A percentile compares a stretch with the other conserved stretches of the same genome.
Conservation (phyloP, 331 rosid species). For the Rosa hybrid region DNA sequence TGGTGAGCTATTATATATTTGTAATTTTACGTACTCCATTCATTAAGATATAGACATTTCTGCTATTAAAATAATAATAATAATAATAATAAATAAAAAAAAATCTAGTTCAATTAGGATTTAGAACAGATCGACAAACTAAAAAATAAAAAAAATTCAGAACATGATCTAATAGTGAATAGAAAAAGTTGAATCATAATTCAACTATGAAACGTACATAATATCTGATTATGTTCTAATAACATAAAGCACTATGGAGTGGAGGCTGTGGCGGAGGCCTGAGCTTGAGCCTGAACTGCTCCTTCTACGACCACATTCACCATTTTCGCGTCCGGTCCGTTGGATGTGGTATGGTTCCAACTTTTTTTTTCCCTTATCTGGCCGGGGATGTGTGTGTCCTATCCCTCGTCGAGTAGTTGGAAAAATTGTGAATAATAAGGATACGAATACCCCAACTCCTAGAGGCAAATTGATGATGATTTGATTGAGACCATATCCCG, state of each 20-base stretch:
- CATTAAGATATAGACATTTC: too few relatives aligned
- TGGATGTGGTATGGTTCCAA: not conserved
- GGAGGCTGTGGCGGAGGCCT: not conserved
- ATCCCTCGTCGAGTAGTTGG: constrained; percentile 53
- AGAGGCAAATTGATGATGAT: constrained; percentile 40
- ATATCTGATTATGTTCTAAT: not conserved
- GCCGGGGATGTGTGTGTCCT: constrained; percentile 4
- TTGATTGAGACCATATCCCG: not conserved
- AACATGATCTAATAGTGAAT: too few relatives aligned
- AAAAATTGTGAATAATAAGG: constrained; percentile 50
- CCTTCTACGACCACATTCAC: not conserved
- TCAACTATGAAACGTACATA: not conserved
- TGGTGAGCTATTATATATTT: too few relatives aligned
- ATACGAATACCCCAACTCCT: constrained; percentile 37
- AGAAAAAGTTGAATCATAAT: not conserved
- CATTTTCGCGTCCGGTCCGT: not conserved
- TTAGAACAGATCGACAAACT: not conserved
- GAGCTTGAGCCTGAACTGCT: not conserved
- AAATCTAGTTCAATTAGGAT: not conserved
- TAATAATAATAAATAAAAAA: too few relatives aligned
- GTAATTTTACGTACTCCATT: not conserved
- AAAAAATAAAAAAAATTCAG: too few relatives aligned
- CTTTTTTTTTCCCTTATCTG: not conserved
- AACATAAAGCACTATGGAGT: not conserved
- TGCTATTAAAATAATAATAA: too few relatives aligned